Percentiles rank a stretch among this genome's conserved stretches.
Conservation (phyloP, 306 rosid genomes). For the Leucaena leucocephala region DNA sequence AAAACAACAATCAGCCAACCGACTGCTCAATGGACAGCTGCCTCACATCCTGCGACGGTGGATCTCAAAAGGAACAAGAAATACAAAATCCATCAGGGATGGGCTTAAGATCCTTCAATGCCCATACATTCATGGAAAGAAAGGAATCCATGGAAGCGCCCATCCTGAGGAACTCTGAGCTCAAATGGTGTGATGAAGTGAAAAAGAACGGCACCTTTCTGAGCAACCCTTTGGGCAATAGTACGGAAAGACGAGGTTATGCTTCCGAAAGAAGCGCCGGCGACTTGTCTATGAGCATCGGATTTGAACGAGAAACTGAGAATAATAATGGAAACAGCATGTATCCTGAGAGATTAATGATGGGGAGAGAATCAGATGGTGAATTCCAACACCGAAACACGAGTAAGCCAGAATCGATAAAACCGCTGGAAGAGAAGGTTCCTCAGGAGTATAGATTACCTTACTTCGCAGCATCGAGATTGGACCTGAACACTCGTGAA, state of each 20-base stretch:
- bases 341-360: conserved; percentile 34
- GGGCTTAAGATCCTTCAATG: conserved; percentile 46
- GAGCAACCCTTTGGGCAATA: conserved; percentile 35
- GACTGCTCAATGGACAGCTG: conserved; percentile 84
- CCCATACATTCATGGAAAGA: conserved; percentile 38
- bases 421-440: conserved; percentile 33
- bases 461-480: conserved; percentile 48
- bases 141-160: conserved; percentile 41
- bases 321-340: conserved; percentile 27
- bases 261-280: conserved; percentile 46
- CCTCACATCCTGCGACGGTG: conserved; percentile 67
- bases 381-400: conserved; percentile 31
- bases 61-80: conserved; percentile 62
- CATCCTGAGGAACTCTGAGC: conserved; percentile 28
- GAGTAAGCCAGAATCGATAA: conserved; percentile 33
- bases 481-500: conserved; percentile 62
- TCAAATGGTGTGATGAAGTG: conserved; percentile 47
- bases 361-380: conserved; percentile 38
- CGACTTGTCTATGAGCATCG: conserved; percentile 61
- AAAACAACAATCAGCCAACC: conserved; percentile 48
- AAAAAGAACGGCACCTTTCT: conserved; percentile 40
- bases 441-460: conserved; percentile 45
- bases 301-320: conserved; percentile 48
- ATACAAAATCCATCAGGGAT: conserved; percentile 46
- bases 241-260: conserved; percentile 39